These are phyloP conservation scores for Colletotrichum trifolii DNA, from an alignment of 2,329 filamentous ascomycete genomes.

Conservation along the genomic window DNA sequence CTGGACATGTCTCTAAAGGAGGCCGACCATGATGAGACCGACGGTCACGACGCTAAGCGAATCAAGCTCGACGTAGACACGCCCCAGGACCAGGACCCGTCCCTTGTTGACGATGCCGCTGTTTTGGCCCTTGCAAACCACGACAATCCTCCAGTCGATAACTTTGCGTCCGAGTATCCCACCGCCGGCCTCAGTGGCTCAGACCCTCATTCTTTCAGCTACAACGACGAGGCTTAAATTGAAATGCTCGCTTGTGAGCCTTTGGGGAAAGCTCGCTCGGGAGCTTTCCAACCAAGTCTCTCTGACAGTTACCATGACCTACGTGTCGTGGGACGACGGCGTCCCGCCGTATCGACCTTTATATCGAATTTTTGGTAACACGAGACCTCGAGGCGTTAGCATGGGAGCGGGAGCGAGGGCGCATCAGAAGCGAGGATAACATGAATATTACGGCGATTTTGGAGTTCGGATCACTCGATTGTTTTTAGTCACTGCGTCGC, in stretches of 20 bases:
- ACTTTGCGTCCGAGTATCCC: conserved; percentile 57
- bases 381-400: conserved; percentile 27
- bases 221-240: conserved; percentile 51
- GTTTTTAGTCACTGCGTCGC: too few relatives aligned
- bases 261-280: neutral
- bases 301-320: conserved; percentile 34
- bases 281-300: conserved; percentile 32
- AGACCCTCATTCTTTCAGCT: conserved; percentile 48
- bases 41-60: conserved; percentile 32
- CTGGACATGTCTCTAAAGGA: conserved; percentile 43
- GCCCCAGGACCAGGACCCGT: conserved; percentile 48
- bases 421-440: conserved; percentile 26
- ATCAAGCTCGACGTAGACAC: conserved; percentile 46
- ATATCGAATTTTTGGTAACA: too few relatives aligned
- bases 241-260: neutral
- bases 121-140: conserved; percentile 60
- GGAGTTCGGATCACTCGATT: conserved; percentile 13
- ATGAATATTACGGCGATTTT: conserved; percentile 29
- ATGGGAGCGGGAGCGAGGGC: conserved; percentile 23
- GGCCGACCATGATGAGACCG: conserved; percentile 42
- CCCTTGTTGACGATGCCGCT: conserved; percentile 57
- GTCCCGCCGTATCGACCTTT: too few relatives aligned
- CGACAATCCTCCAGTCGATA: conserved; percentile 50
- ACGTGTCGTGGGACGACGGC: too few relatives aligned
- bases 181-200: conserved; percentile 25